Evolutionary conservation across 148 eudicot species (phyloP).

Genomic region (Arctostaphylos glauca): DNA sequence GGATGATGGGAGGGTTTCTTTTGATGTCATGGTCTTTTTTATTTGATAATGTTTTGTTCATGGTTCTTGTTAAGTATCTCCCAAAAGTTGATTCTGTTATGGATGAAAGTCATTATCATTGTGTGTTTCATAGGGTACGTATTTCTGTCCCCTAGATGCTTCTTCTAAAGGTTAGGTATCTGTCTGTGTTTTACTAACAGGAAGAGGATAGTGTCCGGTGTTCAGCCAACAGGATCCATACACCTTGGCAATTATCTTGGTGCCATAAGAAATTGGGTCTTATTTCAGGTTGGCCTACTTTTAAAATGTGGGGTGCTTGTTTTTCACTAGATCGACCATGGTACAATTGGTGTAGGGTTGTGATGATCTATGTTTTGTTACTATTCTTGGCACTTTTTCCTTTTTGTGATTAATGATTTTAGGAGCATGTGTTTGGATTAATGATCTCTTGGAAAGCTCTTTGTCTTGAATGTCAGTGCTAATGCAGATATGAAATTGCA

Average conservation of each 20-base stretch:
- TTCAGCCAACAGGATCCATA: constrained; percentile 91
- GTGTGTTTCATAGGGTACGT: neutral
- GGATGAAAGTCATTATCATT: neutral
- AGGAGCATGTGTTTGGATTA: neutral
- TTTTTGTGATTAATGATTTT: neutral
- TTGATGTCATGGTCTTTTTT: neutral
- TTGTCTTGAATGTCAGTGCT: neutral
- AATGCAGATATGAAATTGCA: neutral
- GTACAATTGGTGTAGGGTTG: neutral
- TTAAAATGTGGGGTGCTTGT: neutral
- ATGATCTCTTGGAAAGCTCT: neutral
- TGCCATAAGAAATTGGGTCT: constrained; percentile 87
- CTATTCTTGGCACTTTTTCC: neutral
- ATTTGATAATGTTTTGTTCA: neutral
- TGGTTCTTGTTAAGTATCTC: neutral
- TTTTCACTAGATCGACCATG: neutral
- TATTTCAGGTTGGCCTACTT: constrained; percentile 60
- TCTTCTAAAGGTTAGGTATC: neutral
- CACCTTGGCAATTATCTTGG: constrained; percentile 98
- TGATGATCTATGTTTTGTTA: neutral
- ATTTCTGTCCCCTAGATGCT: constrained; percentile 3
- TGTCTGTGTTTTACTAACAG: constrained; percentile 29
- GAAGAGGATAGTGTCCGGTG: constrained; percentile 97
- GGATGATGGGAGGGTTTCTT: neutral
- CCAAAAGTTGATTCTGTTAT: neutral